phyloP scores from a whole-genome alignment of 176 grass and related monocot species.

The Oryza officinalis region DNA sequence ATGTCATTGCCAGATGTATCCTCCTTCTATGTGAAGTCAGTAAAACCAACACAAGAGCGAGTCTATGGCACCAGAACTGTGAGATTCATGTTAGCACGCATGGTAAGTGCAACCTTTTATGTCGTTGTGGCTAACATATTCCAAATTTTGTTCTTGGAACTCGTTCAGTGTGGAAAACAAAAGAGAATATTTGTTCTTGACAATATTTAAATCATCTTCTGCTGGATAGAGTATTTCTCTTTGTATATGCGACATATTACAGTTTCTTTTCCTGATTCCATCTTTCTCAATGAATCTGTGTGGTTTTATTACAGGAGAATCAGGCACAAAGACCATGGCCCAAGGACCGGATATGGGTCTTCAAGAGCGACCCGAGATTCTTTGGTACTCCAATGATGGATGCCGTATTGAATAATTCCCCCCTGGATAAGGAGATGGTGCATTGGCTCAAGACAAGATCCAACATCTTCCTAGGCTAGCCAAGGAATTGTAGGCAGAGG shows the following conservation, averaged over 20 bases:
- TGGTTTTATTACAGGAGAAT: constrained; percentile 81
- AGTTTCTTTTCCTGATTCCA: neutral
- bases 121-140: constrained; percentile 21
- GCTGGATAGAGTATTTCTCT: neutral
- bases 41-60: constrained; percentile 65
- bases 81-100: constrained; percentile 96
- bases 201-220: constrained; percentile 14
- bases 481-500: constrained; percentile 47
- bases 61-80: constrained; percentile 83
- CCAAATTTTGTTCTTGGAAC: neutral
- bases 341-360: constrained; percentile 93
- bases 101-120: constrained; percentile 64
- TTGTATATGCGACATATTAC: neutral
- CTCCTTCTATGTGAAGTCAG: constrained; percentile 85
- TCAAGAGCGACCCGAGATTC: constrained; percentile 81
- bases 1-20: constrained; percentile 78
- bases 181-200: neutral
- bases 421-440: constrained; percentile 94
- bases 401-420: constrained; percentile 75
- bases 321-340: constrained; percentile 96
- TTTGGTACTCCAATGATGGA: constrained; percentile 99
- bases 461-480: constrained; percentile 83
- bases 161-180: neutral
- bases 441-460: constrained; percentile 93
- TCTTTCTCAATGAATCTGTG: constrained; percentile 14